These are phyloP conservation scores for Chenopodium suecicum DNA, from an alignment of 148 eudicot species.

Conservation along the genomic window DNA sequence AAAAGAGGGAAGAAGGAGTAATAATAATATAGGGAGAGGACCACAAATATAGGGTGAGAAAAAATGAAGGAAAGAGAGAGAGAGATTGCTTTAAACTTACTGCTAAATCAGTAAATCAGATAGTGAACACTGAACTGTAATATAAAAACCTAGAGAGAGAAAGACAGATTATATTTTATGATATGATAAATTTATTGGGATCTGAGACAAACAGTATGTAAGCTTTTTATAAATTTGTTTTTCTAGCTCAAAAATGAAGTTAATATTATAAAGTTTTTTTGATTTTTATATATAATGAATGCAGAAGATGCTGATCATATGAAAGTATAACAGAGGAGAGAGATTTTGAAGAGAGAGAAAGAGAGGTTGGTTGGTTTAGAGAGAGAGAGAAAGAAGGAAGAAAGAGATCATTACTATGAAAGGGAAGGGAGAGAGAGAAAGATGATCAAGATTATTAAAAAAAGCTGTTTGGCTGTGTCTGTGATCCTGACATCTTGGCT, in stretches of 20 bases:
- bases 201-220: not conserved
- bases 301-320: too few species aligned
- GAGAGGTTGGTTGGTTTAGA: not conserved
- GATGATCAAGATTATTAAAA: not conserved
- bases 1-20: not conserved
- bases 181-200: constrained; percentile 3
- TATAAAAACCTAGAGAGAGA: not conserved
- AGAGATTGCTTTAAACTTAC: constrained; percentile 28
- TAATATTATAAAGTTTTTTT: too few species aligned
- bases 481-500: constrained; percentile 35
- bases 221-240: too few species aligned
- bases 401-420: constrained; percentile 29
- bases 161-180: not conserved
- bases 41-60: constrained; percentile 33
- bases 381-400: not conserved
- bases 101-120: constrained; percentile 11
- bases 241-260: too few species aligned
- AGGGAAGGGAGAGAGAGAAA: constrained; percentile 16
- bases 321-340: too few species aligned
- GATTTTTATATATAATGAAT: too few species aligned
- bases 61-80: not conserved
- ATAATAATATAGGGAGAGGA: constrained; percentile 31
- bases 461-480: constrained; percentile 36
- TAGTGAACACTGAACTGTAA: constrained; percentile 18
- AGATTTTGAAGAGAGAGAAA: too few species aligned